Conservation (phyloP, 257 asterid species). For the Solanum verrucosum region DNA sequence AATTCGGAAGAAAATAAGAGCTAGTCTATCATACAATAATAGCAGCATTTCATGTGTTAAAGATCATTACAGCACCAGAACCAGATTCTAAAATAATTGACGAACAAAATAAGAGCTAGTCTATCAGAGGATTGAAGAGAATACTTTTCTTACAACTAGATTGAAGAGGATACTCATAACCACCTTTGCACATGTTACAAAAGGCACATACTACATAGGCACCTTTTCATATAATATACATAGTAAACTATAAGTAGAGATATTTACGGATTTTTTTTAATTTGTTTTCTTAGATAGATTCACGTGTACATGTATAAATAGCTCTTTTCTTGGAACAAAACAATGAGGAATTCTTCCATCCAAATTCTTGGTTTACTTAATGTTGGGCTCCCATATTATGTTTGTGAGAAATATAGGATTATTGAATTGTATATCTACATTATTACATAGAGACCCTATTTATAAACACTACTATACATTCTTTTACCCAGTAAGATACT, state of each 20-base stretch:
- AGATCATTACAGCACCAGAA: not conserved
- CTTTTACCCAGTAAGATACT: not conserved
- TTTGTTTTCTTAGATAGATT: not conserved
- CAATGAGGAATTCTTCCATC: too few relatives aligned
- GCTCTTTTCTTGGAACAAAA: not conserved
- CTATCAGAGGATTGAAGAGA: not conserved
- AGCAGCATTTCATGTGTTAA: not conserved
- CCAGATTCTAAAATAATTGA: not conserved
- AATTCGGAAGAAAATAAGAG: not conserved
- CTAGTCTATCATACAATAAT: not conserved
- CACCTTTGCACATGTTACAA: not conserved
- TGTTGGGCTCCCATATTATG: too few relatives aligned
- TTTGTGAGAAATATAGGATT: too few relatives aligned
- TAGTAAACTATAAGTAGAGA: not conserved
- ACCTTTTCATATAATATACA: not conserved
- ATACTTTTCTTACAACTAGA: not conserved
- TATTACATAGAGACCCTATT: not conserved
- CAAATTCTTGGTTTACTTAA: too few relatives aligned
- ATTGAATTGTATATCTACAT: too few relatives aligned
- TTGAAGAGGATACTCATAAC: not conserved
- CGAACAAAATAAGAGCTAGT: not conserved
- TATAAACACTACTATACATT: not conserved
- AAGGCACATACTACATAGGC: not conserved
- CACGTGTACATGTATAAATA: not conserved
- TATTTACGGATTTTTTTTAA: not conserved